phyloP scores from a whole-genome alignment of 306 rosid species.

The Quercus robur region DNA sequence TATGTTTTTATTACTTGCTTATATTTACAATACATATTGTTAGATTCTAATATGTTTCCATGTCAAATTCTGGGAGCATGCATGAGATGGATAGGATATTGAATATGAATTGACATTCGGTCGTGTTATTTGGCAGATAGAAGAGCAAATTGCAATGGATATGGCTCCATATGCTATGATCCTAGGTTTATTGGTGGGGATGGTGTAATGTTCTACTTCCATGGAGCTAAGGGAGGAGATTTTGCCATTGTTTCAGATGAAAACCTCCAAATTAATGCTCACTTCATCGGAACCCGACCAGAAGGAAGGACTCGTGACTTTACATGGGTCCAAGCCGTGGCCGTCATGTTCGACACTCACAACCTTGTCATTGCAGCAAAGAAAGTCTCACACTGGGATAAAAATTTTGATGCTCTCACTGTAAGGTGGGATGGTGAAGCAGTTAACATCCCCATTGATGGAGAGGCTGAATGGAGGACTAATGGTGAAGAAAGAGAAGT shows the following conservation, averaged over 20 bases:
- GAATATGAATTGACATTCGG: not conserved
- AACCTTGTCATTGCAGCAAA: conserved; percentile 61
- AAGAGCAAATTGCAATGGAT: conserved; percentile 64
- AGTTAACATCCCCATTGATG: conserved; percentile 38
- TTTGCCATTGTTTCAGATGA: conserved; percentile 67
- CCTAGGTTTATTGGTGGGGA: conserved; percentile 83
- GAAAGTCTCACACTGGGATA: conserved; percentile 61
- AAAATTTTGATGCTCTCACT: conserved; percentile 46
- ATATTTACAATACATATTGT: not conserved
- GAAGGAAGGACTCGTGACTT: conserved; percentile 75
- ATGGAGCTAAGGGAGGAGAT: conserved; percentile 69
- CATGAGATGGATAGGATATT: not conserved
- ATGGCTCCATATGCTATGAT: conserved; percentile 75
- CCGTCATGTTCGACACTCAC: conserved; percentile 65
- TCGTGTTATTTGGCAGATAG: conserved; percentile 38
- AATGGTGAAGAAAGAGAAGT: conserved; percentile 49
- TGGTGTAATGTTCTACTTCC: conserved; percentile 86
- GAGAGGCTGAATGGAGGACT: conserved; percentile 59
- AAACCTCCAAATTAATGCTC: conserved; percentile 68
- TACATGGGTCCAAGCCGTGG: conserved; percentile 80
- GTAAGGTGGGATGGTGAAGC: conserved; percentile 59
- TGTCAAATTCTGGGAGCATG: not conserved
- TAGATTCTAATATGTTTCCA: not conserved
- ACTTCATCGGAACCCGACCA: conserved; percentile 71
- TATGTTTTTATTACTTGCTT: too few species aligned